Conservation (phyloP, 768 basidiomycete genomes). For the Serendipita indica region DNA sequence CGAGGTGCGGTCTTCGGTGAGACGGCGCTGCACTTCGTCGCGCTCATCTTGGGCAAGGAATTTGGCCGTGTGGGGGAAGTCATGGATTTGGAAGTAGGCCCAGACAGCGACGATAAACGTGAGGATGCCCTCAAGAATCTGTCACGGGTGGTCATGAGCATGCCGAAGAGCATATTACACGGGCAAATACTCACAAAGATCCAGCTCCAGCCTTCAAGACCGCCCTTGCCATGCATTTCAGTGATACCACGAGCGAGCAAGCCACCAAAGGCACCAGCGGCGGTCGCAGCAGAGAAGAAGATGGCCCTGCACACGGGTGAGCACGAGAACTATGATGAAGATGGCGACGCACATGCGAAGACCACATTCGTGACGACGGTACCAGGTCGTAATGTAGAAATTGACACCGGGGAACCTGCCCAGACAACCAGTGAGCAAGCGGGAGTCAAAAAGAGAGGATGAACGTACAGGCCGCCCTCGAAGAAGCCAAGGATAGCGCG, state of each 20-base stretch:
- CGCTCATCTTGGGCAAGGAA: constrained; percentile 21
- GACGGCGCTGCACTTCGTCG: constrained; percentile 14
- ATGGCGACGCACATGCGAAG: neutral
- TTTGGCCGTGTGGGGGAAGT: constrained; percentile 23
- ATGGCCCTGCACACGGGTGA: constrained; percentile 22
- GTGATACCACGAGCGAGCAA: constrained; percentile 45
- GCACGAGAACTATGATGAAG: neutral
- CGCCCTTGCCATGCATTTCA: constrained; percentile 39
- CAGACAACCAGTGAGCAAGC: neutral
- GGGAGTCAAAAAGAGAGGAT: neutral
- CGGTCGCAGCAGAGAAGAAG: constrained; percentile 66
- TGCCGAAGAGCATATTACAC: neutral
- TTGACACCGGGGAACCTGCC: constrained; percentile 8
- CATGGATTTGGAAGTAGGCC: constrained; percentile 22
- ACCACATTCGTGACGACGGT: constrained; percentile 8
- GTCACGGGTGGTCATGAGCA: neutral
- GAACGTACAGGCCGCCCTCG: neutral
- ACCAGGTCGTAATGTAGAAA: constrained; percentile 6
- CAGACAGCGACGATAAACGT: constrained; percentile 18
- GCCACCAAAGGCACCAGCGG: constrained; percentile 69
- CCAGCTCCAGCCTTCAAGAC: constrained; percentile 50
- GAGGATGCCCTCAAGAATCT: constrained; percentile 17
- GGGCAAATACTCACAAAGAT: constrained; percentile 27
- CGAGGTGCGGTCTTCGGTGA: constrained; percentile 13
- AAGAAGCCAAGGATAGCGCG: constrained; percentile 8